phyloP scores from a whole-genome alignment of 306 rosid genomes.

The Luffa acutangula region DNA sequence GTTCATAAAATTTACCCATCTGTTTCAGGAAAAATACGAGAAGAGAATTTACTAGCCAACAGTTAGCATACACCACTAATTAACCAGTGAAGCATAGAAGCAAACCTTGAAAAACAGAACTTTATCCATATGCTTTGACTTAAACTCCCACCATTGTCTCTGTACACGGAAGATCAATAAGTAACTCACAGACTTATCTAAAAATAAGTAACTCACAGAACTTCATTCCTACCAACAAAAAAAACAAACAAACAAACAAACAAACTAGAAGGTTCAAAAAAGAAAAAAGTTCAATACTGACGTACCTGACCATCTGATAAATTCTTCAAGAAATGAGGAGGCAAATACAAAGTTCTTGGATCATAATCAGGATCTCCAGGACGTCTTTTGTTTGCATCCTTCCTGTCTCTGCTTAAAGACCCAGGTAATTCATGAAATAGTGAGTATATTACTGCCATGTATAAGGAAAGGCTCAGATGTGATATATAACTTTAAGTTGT shows the following conservation, averaged over 20 bases:
- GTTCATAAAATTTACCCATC: constrained; percentile 97
- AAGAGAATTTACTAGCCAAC: constrained; percentile 13
- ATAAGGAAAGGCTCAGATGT: not conserved
- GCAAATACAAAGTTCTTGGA: constrained; percentile 66
- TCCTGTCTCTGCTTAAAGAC: constrained; percentile 41
- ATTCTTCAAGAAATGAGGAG: constrained; percentile 56
- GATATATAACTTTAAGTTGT: not conserved
- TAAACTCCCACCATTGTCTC: constrained; percentile 99
- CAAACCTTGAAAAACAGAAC: constrained; percentile 84
- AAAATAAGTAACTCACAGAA: not conserved
- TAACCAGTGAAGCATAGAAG: constrained; percentile 5
- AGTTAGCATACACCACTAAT: constrained; percentile 7
- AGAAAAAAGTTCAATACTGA: not conserved
- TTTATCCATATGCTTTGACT: constrained; percentile 93
- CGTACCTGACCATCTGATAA: constrained; percentile 78
- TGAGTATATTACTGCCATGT: not conserved
- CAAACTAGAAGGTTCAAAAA: not conserved
- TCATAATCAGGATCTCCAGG: constrained; percentile 74
- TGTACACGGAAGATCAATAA: constrained; percentile 14
- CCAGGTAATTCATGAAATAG: constrained; percentile 14
- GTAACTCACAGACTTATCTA: not conserved
- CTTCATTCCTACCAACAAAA: not conserved
- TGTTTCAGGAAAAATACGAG: constrained; percentile 26
- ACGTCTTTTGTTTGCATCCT: constrained; percentile 56
- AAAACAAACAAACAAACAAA: not conserved